Percentiles rank a stretch among this genome's conserved stretches.
phyloP scores from a whole-genome alignment of 345 rosid species.

The Citrus glauca region DNA sequence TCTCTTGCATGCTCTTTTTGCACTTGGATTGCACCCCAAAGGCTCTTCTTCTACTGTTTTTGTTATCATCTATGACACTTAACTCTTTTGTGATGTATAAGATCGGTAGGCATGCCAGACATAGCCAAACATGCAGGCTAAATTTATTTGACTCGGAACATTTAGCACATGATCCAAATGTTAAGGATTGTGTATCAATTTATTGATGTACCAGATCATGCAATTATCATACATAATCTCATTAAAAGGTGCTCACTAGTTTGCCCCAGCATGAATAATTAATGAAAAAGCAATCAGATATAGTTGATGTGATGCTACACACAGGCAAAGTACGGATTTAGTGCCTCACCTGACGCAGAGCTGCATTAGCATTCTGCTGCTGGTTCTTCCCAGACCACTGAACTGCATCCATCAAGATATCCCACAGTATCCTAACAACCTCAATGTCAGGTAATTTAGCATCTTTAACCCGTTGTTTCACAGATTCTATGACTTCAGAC shows the following conservation, averaged over 20 bases:
- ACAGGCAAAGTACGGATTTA: background rate
- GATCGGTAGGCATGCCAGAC: background rate
- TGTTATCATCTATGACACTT: background rate
- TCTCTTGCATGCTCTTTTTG: background rate
- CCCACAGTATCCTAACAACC: constrained; percentile 83
- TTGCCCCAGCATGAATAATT: too few species aligned
- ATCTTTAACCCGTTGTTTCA: constrained; percentile 78
- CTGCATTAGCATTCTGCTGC: constrained; percentile 90
- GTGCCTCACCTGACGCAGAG: constrained; percentile 70
- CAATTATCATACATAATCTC: background rate
- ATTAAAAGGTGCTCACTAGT: background rate
- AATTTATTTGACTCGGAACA: background rate
- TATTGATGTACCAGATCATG: background rate
- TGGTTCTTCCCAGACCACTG: constrained; percentile 99
- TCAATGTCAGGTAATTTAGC: constrained; percentile 79
- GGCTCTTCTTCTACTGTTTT: background rate
- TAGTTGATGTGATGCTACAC: background rate
- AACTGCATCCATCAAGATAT: constrained; percentile 96
- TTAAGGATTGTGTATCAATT: background rate
- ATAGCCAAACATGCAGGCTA: background rate
- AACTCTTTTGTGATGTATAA: background rate
- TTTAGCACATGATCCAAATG: background rate
- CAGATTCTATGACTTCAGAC: constrained; percentile 76
- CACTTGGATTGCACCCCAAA: background rate
- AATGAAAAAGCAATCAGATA: background rate